These are phyloP conservation scores for Talaromyces sp. DNA, from an alignment of 2,329 filamentous ascomycete species.

Conservation along the genomic window DNA sequence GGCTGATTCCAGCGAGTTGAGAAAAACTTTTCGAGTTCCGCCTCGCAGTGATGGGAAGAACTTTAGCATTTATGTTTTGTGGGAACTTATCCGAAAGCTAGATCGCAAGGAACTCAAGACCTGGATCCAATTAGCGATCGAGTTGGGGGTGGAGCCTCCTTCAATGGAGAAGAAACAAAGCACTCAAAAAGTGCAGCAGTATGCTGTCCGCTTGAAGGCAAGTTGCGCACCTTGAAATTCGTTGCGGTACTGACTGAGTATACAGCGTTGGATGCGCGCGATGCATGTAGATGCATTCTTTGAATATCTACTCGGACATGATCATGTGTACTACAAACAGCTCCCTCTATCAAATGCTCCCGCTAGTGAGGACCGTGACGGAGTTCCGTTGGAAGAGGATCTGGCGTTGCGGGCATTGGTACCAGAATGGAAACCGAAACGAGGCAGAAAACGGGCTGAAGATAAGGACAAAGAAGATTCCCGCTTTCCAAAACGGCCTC, in stretches of 20 bases:
- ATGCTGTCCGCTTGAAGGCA: conserved; percentile 86
- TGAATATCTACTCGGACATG: conserved; percentile 75
- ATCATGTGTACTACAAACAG: conserved; percentile 74
- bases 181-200: conserved; percentile 90
- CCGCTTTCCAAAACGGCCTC: conserved; percentile 54
- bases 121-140: conserved; percentile 82
- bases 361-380: conserved; percentile 67
- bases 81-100: conserved; percentile 72
- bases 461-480: conserved; percentile 59
- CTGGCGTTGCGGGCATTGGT: conserved; percentile 79
- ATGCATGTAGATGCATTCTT: conserved; percentile 96
- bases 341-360: conserved; percentile 64
- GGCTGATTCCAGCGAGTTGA: conserved; percentile 66
- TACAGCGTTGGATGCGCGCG: conserved; percentile 91
- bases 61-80: conserved; percentile 75
- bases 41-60: conserved; percentile 84
- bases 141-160: conserved; percentile 83
- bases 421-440: conserved; percentile 65
- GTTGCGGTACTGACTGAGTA: conserved; percentile 4
- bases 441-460: conserved; percentile 60
- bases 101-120: conserved; percentile 84
- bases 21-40: conserved; percentile 71
- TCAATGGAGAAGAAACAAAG: conserved; percentile 79
- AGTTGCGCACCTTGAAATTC: background rate
- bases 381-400: conserved; percentile 81